phyloP scores from a whole-genome alignment of 2,329 filamentous ascomycete genomes.

The Fusarium pseudonygamai region DNA sequence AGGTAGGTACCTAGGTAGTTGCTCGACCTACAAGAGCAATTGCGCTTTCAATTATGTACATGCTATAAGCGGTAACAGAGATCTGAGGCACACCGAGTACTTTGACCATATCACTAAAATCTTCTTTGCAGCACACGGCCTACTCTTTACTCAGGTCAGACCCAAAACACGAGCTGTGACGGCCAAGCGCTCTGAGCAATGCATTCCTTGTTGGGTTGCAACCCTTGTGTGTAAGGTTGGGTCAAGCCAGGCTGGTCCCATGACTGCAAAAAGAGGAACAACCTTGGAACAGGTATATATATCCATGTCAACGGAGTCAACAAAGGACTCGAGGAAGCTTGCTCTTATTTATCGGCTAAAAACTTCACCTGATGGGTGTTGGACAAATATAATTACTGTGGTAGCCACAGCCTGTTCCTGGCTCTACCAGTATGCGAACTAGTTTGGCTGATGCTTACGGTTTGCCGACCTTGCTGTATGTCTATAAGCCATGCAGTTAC shows the following conservation, averaged over 20 bases:
- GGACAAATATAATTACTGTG: constrained; percentile 19
- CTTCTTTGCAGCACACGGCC: neutral
- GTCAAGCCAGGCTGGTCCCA: constrained; percentile 35
- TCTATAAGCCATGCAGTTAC: neutral
- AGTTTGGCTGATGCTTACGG: neutral
- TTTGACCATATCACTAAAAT: neutral
- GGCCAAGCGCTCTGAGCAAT: constrained; percentile 17
- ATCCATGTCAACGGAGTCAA: constrained; percentile 23
- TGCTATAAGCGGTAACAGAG: neutral
- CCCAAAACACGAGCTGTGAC: neutral
- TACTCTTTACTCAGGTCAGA: neutral
- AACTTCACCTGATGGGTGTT: constrained; percentile 3
- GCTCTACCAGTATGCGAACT: neutral
- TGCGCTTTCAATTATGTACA: neutral
- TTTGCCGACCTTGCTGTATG: neutral
- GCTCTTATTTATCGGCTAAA: neutral
- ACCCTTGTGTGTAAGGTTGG: constrained; percentile 33
- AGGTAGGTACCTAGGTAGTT: neutral
- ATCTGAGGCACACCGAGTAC: neutral
- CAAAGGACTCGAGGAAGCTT: neutral
- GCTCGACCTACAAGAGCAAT: constrained; percentile 1
- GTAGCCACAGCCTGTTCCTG: constrained; percentile 24
- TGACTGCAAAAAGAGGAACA: constrained; percentile 37
- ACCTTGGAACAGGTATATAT: constrained; percentile 22
- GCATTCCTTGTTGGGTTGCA: constrained; percentile 22